Evolutionary conservation across 345 rosid species (phyloP).

Genomic region (Citrus cavaleriei): DNA sequence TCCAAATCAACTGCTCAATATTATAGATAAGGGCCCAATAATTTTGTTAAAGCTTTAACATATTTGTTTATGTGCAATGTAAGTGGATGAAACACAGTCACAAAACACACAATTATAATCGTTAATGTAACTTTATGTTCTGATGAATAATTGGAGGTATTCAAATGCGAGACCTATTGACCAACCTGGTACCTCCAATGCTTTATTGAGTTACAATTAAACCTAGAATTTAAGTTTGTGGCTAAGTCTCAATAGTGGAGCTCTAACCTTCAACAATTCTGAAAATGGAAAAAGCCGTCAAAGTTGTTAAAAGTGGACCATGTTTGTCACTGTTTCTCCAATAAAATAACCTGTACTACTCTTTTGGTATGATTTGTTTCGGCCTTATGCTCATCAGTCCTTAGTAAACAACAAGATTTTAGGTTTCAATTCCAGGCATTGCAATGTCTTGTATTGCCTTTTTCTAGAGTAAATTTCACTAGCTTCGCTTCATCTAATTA

Average conservation of each 20-base stretch:
- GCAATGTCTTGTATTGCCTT: too few relatives aligned
- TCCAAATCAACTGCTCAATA: not conserved
- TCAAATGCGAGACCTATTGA: not conserved
- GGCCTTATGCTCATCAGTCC: too few relatives aligned
- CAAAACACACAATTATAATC: not conserved
- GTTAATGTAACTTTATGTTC: not conserved
- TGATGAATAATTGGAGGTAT: not conserved
- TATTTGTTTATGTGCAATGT: not conserved
- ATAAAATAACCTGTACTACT: too few relatives aligned
- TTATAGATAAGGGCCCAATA: not conserved
- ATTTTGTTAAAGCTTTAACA: not conserved
- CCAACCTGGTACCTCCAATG: not conserved
- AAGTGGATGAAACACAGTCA: not conserved
- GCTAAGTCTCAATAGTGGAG: not conserved
- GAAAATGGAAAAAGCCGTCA: not conserved
- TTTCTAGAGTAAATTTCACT: too few relatives aligned
- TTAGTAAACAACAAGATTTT: too few relatives aligned
- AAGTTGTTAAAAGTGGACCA: not conserved
- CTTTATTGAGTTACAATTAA: not conserved
- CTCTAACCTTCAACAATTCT: not conserved
- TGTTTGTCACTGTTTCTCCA: not conserved
- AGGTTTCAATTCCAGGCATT: too few relatives aligned
- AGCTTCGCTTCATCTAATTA: too few relatives aligned
- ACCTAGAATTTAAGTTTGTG: not conserved
- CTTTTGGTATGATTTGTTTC: too few relatives aligned